Evolutionary conservation across 768 basidiomycete genomes (phyloP).

Genomic region (Psilocybe azurescens): DNA sequence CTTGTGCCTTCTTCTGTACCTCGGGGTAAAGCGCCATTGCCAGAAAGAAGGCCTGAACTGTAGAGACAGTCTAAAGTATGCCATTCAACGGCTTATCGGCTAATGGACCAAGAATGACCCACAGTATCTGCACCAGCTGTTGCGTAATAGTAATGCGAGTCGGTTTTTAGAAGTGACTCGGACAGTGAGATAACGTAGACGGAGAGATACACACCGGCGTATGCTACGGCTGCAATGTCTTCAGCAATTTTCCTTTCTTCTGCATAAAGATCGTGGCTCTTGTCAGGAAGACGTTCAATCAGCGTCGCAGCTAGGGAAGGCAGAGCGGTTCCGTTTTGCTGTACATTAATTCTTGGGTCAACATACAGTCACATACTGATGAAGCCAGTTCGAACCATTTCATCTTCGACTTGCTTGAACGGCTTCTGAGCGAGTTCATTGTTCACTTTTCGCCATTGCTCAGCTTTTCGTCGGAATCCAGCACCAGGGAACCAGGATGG

Average conservation of each 20-base stretch:
- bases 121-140: background rate
- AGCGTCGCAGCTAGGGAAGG: constrained; percentile 10
- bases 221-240: constrained; percentile 19
- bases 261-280: constrained; percentile 5
- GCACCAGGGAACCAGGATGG: constrained; percentile 48
- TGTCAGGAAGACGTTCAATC: constrained; percentile 16
- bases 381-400: constrained; percentile 19
- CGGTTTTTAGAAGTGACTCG: background rate
- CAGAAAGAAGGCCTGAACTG: constrained; percentile 28
- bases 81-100: background rate
- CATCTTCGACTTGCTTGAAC: constrained; percentile 23
- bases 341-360: background rate
- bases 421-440: constrained; percentile 20
- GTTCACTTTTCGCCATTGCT: constrained; percentile 20
- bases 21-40: constrained; percentile 30
- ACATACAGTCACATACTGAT: background rate
- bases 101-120: constrained; percentile 3
- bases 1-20: constrained; percentile 30
- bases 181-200: too few relatives aligned
- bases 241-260: constrained; percentile 18
- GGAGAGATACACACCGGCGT: constrained; percentile 19
- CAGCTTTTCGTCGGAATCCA: constrained; percentile 34
- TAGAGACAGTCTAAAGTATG: constrained; percentile 25
- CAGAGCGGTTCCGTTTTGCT: constrained; percentile 11
- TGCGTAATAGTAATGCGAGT: background rate